A percentile compares a stretch with the other conserved stretches of the same genome.
Evolutionary conservation across 768 basidiomycete species (phyloP).

Genomic region (Boletus sensibilis): DNA sequence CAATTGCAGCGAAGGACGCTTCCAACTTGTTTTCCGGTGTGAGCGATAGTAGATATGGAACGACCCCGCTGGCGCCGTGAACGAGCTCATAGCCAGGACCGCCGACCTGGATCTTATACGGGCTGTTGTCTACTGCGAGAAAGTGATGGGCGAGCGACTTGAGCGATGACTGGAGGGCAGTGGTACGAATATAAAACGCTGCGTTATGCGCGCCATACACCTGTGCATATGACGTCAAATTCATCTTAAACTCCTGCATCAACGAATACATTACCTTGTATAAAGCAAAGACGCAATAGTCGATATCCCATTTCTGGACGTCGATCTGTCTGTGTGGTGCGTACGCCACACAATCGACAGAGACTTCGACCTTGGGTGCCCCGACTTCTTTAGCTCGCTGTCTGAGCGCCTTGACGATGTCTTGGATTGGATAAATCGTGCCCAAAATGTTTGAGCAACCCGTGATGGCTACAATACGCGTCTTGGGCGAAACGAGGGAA

Average conservation of each 20-base stretch:
- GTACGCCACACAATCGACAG: slow-evolving; percentile 77
- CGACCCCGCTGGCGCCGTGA: slow-evolving; percentile 56
- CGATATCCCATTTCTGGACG: slow-evolving; percentile 74
- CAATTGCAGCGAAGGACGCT: slow-evolving; percentile 56
- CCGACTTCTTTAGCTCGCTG: slow-evolving; percentile 51
- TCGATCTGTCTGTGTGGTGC: slow-evolving; percentile 72
- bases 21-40: slow-evolving; percentile 47
- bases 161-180: slow-evolving; percentile 51
- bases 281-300: slow-evolving; percentile 68
- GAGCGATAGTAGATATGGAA: slow-evolving; percentile 63
- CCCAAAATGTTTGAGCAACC: slow-evolving; percentile 79
- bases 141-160: slow-evolving; percentile 70
- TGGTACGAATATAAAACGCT: slow-evolving; percentile 56
- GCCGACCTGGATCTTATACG: slow-evolving; percentile 70
- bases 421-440: slow-evolving; percentile 58
- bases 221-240: slow-evolving; percentile 34
- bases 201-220: slow-evolving; percentile 75
- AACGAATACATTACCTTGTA: slow-evolving; percentile 57
- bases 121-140: slow-evolving; percentile 42
- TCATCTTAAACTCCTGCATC: not conserved
- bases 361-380: slow-evolving; percentile 60
- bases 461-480: slow-evolving; percentile 70
- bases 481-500: slow-evolving; percentile 60
- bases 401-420: slow-evolving; percentile 51
- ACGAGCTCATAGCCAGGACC: slow-evolving; percentile 75